Percentiles rank a stretch among this genome's conserved stretches.
These are phyloP conservation scores for Bryum argenteum DNA, from an alignment of 225 moss, liverwort and hornwort species.

Conservation along the genomic window DNA sequence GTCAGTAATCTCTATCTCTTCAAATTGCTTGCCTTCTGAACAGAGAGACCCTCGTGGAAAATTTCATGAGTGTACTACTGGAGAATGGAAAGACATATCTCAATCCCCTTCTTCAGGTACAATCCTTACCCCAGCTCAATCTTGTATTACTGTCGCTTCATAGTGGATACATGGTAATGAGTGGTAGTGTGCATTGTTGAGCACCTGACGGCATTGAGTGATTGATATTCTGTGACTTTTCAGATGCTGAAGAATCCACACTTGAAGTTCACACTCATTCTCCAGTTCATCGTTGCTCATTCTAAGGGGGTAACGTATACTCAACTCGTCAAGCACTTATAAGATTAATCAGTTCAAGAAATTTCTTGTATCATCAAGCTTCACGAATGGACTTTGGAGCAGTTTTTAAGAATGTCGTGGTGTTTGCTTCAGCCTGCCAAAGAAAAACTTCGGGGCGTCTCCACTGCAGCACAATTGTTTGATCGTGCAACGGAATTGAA, in stretches of 20 bases:
- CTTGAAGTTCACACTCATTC: conserved; percentile 51
- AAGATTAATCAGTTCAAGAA: not conserved
- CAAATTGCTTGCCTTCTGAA: conserved; percentile 25
- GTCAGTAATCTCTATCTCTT: conserved; percentile 16
- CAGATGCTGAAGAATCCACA: conserved; percentile 50
- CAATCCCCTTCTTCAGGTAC: conserved; percentile 51
- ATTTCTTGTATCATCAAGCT: not conserved
- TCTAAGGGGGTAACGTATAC: conserved; percentile 41
- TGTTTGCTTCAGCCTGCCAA: conserved; percentile 40
- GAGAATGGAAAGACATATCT: conserved; percentile 31
- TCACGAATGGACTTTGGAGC: conserved; percentile 9
- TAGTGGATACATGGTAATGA: conserved; percentile 9
- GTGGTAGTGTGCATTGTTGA: conserved; percentile 18
- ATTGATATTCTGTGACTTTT: conserved; percentile 23
- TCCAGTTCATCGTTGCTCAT: conserved; percentile 39
- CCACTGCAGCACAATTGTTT: conserved; percentile 36
- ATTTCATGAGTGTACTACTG: conserved; percentile 37
- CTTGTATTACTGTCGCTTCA: conserved; percentile 20
- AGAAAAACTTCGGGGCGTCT: conserved; percentile 44
- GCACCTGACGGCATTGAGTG: conserved; percentile 18
- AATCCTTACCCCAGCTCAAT: conserved; percentile 3
- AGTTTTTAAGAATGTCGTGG: conserved; percentile 25
- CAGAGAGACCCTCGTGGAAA: conserved; percentile 54
- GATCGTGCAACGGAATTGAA: conserved; percentile 42
- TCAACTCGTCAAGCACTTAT: conserved; percentile 10